Evolutionary conservation across 192 early-diverging fungal species (phyloP), one percentile per base, ranked within the genome.

Genomic region (Rhizoclosmatium sp.): DNA sequence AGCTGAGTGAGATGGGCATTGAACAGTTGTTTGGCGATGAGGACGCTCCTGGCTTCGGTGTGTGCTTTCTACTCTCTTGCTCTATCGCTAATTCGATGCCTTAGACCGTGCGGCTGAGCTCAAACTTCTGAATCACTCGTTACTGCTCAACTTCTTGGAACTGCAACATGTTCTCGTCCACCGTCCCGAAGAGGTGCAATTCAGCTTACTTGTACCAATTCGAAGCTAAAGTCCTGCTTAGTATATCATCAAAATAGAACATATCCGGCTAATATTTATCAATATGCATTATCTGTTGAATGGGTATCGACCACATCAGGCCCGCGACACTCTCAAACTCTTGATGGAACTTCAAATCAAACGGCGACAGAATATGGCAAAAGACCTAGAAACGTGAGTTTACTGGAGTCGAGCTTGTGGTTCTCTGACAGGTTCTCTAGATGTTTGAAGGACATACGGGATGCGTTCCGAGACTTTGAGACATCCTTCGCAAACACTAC

Each of bases 251-350:
- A 82, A 82, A 56, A 58, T 82, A n/a, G 76, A 81, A 65, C 47
- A 82, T 51, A 82, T 82, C 47, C 64, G 81, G 14, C 51, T 82
- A 3, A 59, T 80, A 44, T 82, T 81, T 23, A 82, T 81, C 31
- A 82, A 82, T 58, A 79, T 82, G 51, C 78, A 82, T 49, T 79
- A 80, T 45, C 65, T 82, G 12, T 51, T 82, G 44, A 82, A 82
- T 59, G 70, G 47, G 14, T 82, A 82, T 47, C 61, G 81, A 48
- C 81, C 81, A 10, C 81, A 82, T 58, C 76, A 82, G 56, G 81
- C 80, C 10, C 41, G 80, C 4, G 80, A 81, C 59, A 81, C 76
- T 3, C 31, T 81, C n/a, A 77, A 68, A 69, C 60, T 81, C 9
- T 46, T 81, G 7, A 77, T 77, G 74, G 48, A 78, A 59, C 65